Base-by-base conservation (phyloP, 2,329 filamentous ascomycete species). In the Colletotrichum kahawae region DNA sequence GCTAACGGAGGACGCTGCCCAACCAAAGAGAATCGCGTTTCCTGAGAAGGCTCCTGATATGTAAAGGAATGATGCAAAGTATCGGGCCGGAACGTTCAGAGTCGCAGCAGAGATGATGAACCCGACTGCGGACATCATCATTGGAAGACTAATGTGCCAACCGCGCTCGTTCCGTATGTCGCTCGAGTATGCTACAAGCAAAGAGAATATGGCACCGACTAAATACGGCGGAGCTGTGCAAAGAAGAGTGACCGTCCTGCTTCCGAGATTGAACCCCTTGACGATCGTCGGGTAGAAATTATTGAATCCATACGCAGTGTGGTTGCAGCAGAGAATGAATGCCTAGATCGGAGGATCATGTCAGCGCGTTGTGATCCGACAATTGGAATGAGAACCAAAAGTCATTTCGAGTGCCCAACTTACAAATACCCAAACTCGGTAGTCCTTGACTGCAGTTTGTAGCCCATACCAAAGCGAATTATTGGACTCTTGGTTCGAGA, bases 51-150 rank as follows among this genome's bases (percentile, higher is more conserved):
- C 38, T n/a, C 68, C 68, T 2, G 82, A 0, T 80, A 65, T 79
- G 68, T 82, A 85, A 38, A 83, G 83, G 7, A 77, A 77, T 7
- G 81, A 79, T 21, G 68, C 68, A 24, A 77, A 92, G 33, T 71
- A 92, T 34, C 91, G 84, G 0, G 90, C 88, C 0, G 85, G 90
- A 2, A 85, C 86, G 14, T 84, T 81, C 0, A 87, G 88, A 0
- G 91, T 92, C 0, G 88, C 83, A 3, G 90, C 91, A 7, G 89
- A 89, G n/a, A 93, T 83, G 72, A 93, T 90, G 80, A 92, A 93
- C 1, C 90, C 88, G 1, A 82, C 82, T 1, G 92, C 84, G 2
- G 88, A 88, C 51, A 92, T 83, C 33, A 48, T 64, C 57, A 76
- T 70, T 1, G 76, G 76, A 9, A 31, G 48, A 1, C 70, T 70